Base-by-base conservation (phyloP, 1,284 basidiomycete genomes). In the Marasmius sp. region DNA sequence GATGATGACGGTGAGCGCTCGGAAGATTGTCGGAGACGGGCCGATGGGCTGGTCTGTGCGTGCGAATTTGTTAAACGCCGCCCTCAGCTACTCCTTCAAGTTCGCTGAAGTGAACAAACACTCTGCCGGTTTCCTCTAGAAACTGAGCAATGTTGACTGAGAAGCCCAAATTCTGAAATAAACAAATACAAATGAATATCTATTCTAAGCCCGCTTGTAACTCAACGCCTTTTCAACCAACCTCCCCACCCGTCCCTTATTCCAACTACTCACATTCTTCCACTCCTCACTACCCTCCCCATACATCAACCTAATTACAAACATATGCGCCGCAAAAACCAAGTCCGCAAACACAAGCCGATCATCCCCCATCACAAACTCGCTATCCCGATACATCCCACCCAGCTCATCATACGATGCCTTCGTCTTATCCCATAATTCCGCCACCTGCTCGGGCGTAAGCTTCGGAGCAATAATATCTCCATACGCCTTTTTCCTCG, bases 301-400 rank as follows among this genome's bases (percentile, higher is more conserved):
- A 33, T 62, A 45, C 12, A 68, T 65, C 16, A 61, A 12, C 55
- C 72, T 71, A 41, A 75, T 63, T 69, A 69, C 70, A 10, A 43
- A 57, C 47, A 79, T 43, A 66, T 64, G 74, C 4, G 59, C 69
- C 2, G 63, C 73, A 7, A 76, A 67, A 12, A 71, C 22, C 37
- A 69, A 61, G 56, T 79, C 78, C 4, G 72, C 76, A 57, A 71
- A 78, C 12, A 73, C 71, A 51, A 68, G 14, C 2, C 57, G 66
- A 51, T 74, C 51, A 9, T 75, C 75, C 48, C 76, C 62, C 45
- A 78, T 67, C 39, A 11, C 8, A 3, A 18, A 18, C 49, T 33
- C 27, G 14, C 27, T 74, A 75, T 54, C 61, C 60, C 55, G 48
- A 43, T 34, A 61, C 69, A 64, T 64, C 68, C 9, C 67, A 66